Conservation (phyloP, 2,329 filamentous ascomycete genomes). For the Elsinoe australis region DNA sequence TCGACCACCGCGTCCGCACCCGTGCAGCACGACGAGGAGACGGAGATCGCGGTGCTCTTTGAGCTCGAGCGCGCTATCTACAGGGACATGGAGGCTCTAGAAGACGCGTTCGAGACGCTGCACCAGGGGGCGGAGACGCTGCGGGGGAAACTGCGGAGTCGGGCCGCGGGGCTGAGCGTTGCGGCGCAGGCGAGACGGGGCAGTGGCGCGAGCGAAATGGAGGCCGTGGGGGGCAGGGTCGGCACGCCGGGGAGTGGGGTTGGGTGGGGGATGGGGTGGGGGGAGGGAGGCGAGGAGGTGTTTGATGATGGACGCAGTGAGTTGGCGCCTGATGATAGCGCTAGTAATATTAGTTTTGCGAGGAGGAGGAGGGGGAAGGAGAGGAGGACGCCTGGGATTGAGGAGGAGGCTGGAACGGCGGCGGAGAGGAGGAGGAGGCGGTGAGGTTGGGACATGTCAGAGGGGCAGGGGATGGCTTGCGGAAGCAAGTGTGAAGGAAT, state of each 20-base stretch:
- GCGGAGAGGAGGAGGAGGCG: conserved; percentile 5
- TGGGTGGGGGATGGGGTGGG: conserved; percentile 21
- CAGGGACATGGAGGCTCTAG: conserved; percentile 84
- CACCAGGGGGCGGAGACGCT: conserved; percentile 78
- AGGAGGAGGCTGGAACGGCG: conserved; percentile 5
- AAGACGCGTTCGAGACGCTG: conserved; percentile 89
- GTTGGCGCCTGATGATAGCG: conserved; percentile 69
- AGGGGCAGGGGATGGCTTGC: background rate
- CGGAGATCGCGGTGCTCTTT: conserved; percentile 79
- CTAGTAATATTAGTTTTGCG: conserved; percentile 72
- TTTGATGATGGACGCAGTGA: conserved; percentile 38
- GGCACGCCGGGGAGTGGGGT: conserved; percentile 35
- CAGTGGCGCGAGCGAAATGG: conserved; percentile 37
- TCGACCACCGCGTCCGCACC: conserved; percentile 39
- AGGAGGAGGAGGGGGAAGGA: conserved; percentile 56
- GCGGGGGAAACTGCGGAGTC: conserved; percentile 69
- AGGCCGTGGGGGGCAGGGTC: conserved; percentile 38
- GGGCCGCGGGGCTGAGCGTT: conserved; percentile 68
- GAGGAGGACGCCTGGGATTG: conserved; percentile 10
- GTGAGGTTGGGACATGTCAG: background rate
- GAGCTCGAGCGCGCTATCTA: conserved; percentile 93
- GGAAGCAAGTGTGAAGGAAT: too few species aligned
- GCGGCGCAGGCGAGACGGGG: conserved; percentile 53
- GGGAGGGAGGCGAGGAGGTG: conserved; percentile 28
- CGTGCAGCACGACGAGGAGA: conserved; percentile 88